Conservation (phyloP, 306 rosid genomes). For the Corylus heterophylla region DNA sequence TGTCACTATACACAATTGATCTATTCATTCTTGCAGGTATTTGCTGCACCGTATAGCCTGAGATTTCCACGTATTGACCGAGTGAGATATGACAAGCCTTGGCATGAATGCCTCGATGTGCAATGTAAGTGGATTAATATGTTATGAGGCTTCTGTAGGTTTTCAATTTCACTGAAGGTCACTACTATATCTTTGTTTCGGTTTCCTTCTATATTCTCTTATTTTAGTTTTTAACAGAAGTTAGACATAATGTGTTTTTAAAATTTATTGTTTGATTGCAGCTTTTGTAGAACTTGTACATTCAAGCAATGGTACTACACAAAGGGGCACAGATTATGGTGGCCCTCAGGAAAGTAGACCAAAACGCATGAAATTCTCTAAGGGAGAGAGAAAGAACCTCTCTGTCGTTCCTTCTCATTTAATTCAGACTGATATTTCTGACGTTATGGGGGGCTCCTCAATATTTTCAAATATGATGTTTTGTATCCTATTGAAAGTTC, state of each 20-base stretch:
- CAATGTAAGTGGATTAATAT: constrained; percentile 58
- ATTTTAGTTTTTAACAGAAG: constrained; percentile 12
- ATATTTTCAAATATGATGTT: constrained; percentile 86
- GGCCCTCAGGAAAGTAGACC: constrained; percentile 52
- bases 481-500: constrained; percentile 68
- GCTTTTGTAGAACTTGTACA: constrained; percentile 90
- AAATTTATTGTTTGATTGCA: constrained; percentile 36
- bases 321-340: constrained; percentile 50
- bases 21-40: constrained; percentile 58
- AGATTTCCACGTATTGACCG: constrained; percentile 97
- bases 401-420: constrained; percentile 86
- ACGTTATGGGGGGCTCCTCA: constrained; percentile 61
- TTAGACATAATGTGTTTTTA: constrained; percentile 1
- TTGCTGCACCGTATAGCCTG: constrained; percentile 85
- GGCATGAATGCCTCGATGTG: constrained; percentile 96
- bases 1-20: constrained; percentile 20
- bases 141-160: constrained; percentile 16
- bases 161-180: background rate
- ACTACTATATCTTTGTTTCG: background rate
- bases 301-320: constrained; percentile 83
- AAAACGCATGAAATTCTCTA: constrained; percentile 48
- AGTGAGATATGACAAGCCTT: constrained; percentile 87
- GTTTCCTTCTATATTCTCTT: background rate
- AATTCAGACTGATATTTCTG: constrained; percentile 85
- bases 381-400: constrained; percentile 55